phyloP scores from a whole-genome alignment of 345 rosid genomes.

The Bruguiera sexangula region DNA sequence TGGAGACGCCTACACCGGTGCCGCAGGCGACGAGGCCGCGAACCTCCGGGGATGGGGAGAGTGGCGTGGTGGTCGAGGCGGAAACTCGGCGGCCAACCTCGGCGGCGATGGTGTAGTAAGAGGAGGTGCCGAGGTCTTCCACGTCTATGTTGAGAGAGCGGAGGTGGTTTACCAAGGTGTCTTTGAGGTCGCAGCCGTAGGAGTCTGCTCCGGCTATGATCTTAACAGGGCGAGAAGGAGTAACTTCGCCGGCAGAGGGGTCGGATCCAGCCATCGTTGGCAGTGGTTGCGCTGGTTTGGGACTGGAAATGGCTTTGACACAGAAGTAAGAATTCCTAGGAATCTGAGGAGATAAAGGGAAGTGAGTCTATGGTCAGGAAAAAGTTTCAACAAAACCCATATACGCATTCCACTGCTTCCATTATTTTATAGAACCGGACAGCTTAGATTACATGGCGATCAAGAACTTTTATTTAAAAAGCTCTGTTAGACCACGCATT shows the following conservation, averaged over 20 bases:
- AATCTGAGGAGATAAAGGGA: background rate
- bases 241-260: slow-evolving; percentile 2
- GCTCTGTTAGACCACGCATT: too few species aligned
- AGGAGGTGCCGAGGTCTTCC: slow-evolving; percentile 72
- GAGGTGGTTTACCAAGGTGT: slow-evolving; percentile 61
- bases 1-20: slow-evolving; percentile 67
- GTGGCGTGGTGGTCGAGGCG: slow-evolving; percentile 17
- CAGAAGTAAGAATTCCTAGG: background rate
- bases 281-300: background rate
- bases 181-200: slow-evolving; percentile 61
- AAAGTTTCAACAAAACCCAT: slow-evolving; percentile 11
- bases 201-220: slow-evolving; percentile 70
- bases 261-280: slow-evolving; percentile 20
- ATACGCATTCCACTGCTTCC: too few species aligned
- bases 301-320: background rate
- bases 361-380: background rate
- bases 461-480: too few species aligned
- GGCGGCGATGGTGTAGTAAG: slow-evolving; percentile 77
- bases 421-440: too few species aligned
- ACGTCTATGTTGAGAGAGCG: slow-evolving; percentile 73
- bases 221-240: slow-evolving; percentile 32
- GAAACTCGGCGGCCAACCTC: slow-evolving; percentile 84
- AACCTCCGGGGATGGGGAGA: slow-evolving; percentile 29
- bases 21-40: slow-evolving; percentile 70
- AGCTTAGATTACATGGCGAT: too few species aligned